These are phyloP conservation scores for Salvia rosmarinus DNA, from an alignment of 257 asterid species.

Conservation along the genomic window DNA sequence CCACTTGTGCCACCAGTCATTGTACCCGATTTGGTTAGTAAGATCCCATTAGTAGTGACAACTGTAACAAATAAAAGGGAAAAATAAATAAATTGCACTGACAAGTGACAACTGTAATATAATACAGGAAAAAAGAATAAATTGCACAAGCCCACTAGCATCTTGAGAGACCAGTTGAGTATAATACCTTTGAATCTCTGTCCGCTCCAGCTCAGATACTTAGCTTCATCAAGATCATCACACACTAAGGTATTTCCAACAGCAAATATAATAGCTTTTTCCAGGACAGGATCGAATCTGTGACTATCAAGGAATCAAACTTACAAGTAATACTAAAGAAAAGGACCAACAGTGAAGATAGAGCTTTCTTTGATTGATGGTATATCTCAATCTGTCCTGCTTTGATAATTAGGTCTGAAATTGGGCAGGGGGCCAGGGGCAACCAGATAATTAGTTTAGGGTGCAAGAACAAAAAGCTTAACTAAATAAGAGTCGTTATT, in stretches of 20 bases:
- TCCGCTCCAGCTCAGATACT: conserved; percentile 93
- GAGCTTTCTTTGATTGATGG: conserved; percentile 14
- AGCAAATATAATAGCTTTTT: conserved; percentile 90
- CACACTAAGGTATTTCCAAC: conserved; percentile 97
- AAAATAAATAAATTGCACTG: neutral
- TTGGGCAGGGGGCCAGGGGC: too few species aligned
- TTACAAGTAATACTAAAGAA: conserved; percentile 8
- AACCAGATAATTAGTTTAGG: neutral
- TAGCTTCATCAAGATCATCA: conserved; percentile 90
- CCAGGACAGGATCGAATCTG: conserved; percentile 77
- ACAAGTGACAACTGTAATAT: conserved; percentile 63
- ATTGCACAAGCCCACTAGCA: conserved; percentile 31
- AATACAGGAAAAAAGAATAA: conserved; percentile 17
- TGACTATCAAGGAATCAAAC: conserved; percentile 58
- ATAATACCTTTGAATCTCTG: conserved; percentile 81
- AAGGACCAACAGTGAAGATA: conserved; percentile 19
- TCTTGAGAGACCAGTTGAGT: conserved; percentile 28
- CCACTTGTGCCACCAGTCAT: conserved; percentile 99
- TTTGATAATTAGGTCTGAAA: neutral
- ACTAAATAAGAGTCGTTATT: neutral
- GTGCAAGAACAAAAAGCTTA: neutral
- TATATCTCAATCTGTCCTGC: conserved; percentile 1
- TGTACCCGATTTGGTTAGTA: conserved; percentile 94
- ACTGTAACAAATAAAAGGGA: conserved; percentile 51
- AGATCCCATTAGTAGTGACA: conserved; percentile 93